Evolutionary conservation across 2,329 filamentous ascomycete species (phyloP).

Genomic region (Albifimbria verrucaria): DNA sequence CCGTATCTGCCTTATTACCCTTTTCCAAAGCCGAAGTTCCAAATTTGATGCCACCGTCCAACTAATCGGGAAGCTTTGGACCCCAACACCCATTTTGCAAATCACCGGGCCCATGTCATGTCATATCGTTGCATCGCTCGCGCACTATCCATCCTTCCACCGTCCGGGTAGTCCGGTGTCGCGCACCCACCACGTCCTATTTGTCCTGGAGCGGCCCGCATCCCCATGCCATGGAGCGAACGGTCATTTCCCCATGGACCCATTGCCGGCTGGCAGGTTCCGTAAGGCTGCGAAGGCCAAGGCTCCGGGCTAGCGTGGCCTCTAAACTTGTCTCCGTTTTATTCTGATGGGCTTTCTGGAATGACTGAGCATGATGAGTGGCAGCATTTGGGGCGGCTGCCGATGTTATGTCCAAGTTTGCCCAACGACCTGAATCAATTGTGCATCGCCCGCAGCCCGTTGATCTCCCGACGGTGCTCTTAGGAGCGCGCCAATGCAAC

Average conservation of each 20-base stretch:
- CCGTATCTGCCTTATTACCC: not conserved
- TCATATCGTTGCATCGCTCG: not conserved
- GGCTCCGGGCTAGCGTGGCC: no score
- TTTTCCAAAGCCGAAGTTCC: no score
- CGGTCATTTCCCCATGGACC: not conserved
- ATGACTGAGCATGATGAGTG: not conserved
- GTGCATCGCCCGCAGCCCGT: not conserved
- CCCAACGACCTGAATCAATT: not conserved
- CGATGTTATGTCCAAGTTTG: no score
- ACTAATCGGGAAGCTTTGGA: not conserved
- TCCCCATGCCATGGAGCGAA: not conserved
- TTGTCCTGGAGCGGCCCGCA: not conserved
- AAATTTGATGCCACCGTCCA: not conserved
- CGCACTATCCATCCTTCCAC: not conserved
- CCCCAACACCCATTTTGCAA: not conserved
- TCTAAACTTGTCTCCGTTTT: not conserved
- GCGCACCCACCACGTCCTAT: not conserved
- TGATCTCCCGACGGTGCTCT: no score
- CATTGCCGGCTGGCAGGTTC: not conserved
- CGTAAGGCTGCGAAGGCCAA: no score
- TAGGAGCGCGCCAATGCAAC: no score
- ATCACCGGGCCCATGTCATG: not conserved
- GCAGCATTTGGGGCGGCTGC: no score
- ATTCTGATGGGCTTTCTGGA: not conserved
- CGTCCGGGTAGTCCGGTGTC: not conserved